Conservation (phyloP, 176 grass and related monocot genomes). For the Oryza rufipogon region DNA sequence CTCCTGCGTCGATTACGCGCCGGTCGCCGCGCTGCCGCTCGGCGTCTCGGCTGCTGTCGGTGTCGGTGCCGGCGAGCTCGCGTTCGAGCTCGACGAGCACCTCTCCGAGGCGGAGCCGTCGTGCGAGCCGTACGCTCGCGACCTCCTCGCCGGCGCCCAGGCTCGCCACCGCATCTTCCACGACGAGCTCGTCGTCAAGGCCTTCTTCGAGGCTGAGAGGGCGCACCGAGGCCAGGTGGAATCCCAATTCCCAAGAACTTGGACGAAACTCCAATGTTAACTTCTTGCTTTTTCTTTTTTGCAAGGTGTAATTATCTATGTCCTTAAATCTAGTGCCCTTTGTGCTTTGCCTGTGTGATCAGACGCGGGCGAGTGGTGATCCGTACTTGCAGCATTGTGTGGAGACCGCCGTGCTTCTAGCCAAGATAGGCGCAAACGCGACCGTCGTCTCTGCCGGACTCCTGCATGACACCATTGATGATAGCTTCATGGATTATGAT, state of each 20-base stretch:
- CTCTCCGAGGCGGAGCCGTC: slow-evolving; percentile 34
- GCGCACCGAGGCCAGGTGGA: slow-evolving; percentile 82
- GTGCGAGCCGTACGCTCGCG: slow-evolving; percentile 49
- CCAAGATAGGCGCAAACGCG: slow-evolving; percentile 68
- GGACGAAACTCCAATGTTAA: background rate
- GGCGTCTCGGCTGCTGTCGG: slow-evolving; percentile 33
- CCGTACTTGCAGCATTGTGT: slow-evolving; percentile 93
- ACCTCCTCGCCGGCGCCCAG: slow-evolving; percentile 63
- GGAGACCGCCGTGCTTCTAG: slow-evolving; percentile 81
- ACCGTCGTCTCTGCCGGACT: slow-evolving; percentile 78
- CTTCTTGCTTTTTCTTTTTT: background rate
- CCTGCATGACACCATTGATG: slow-evolving; percentile 90
- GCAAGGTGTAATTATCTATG: background rate
- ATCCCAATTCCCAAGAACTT: background rate
- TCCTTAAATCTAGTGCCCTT: slow-evolving; percentile 29
- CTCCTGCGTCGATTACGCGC: slow-evolving; percentile 76
- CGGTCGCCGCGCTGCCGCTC: slow-evolving; percentile 41
- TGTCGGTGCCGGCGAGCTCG: slow-evolving; percentile 42
- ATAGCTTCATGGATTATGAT: slow-evolving; percentile 82
- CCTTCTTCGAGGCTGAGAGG: slow-evolving; percentile 73
- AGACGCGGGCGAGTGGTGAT: slow-evolving; percentile 85
- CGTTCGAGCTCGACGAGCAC: slow-evolving; percentile 57
- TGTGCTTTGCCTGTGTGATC: slow-evolving; percentile 38
- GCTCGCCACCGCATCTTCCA: slow-evolving; percentile 71
- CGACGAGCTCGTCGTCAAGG: slow-evolving; percentile 80